A percentile compares a stretch with the other conserved stretches of the same genome.
Conservation (phyloP, 2,329 filamentous ascomycete species). For the Phyllosticta capitalensis region DNA sequence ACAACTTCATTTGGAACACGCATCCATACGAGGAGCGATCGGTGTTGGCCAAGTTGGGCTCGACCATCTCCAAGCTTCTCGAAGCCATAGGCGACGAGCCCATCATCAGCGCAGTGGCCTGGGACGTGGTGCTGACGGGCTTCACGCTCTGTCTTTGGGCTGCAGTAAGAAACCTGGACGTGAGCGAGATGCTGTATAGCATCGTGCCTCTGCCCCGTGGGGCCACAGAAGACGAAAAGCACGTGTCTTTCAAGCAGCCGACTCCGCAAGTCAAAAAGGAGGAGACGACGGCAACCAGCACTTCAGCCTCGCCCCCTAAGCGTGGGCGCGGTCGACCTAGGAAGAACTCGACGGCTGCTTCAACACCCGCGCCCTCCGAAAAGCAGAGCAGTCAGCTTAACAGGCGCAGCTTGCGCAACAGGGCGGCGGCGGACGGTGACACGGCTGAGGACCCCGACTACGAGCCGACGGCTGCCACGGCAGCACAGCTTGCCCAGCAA, state of each 20-base stretch:
- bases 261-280: slow-evolving; percentile 5
- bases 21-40: slow-evolving; percentile 40
- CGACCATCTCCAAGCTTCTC: slow-evolving; percentile 37
- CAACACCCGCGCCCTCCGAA: slow-evolving; percentile 8
- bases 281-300: slow-evolving; percentile 12
- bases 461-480: neutral
- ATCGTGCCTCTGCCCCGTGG: slow-evolving; percentile 15
- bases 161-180: slow-evolving; percentile 44
- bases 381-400: slow-evolving; percentile 11
- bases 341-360: slow-evolving; percentile 14
- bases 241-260: slow-evolving; percentile 17
- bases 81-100: slow-evolving; percentile 48
- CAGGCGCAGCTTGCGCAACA: slow-evolving; percentile 14
- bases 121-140: slow-evolving; percentile 49
- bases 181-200: slow-evolving; percentile 39
- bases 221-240: slow-evolving; percentile 18
- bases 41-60: slow-evolving; percentile 18
- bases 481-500: slow-evolving; percentile 1
- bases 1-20: slow-evolving; percentile 24
- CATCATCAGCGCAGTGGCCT: slow-evolving; percentile 46
- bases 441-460: slow-evolving; percentile 7
- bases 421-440: slow-evolving; percentile 9
- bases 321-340: slow-evolving; percentile 21
- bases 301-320: slow-evolving; percentile 14
- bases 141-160: slow-evolving; percentile 49